Percentiles rank a stretch among this genome's conserved stretches.
Conservation (phyloP, 2,329 filamentous ascomycete species). For the Colletotrichum sp. region DNA sequence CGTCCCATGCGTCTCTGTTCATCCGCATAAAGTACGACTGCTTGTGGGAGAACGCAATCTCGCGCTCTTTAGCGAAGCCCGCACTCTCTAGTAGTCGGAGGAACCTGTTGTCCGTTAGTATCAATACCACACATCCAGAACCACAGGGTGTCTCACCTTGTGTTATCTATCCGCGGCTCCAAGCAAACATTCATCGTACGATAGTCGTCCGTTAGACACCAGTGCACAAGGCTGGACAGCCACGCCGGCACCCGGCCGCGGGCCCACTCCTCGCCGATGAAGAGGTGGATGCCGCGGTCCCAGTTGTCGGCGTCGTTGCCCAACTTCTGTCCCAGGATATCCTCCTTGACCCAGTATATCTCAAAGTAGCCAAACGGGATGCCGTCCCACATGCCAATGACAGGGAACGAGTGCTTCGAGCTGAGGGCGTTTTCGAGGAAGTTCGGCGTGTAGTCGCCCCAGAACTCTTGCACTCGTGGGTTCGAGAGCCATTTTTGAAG, state of each 20-base stretch:
- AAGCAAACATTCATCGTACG: slow-evolving; percentile 83
- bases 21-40: slow-evolving; percentile 87
- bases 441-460: slow-evolving; percentile 70
- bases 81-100: slow-evolving; percentile 69
- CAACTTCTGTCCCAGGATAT: slow-evolving; percentile 74
- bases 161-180: slow-evolving; percentile 91
- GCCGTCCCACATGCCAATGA: slow-evolving; percentile 92
- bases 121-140: fast-evolving
- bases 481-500: slow-evolving; percentile 90
- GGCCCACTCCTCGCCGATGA: slow-evolving; percentile 93
- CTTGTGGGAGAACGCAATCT: slow-evolving; percentile 90
- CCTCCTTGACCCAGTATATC: slow-evolving; percentile 98
- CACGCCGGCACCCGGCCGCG: slow-evolving; percentile 82
- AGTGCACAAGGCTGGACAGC: slow-evolving; percentile 88
- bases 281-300: slow-evolving; percentile 85
- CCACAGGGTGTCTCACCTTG: slow-evolving; percentile 63
- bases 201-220: slow-evolving; percentile 77
- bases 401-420: slow-evolving; percentile 82
- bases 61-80: slow-evolving; percentile 86
- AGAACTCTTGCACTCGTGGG: slow-evolving; percentile 82
- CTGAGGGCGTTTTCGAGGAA: slow-evolving; percentile 73
- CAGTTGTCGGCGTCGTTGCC: slow-evolving; percentile 74
- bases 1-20: slow-evolving; percentile 79
- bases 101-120: slow-evolving; percentile 30
- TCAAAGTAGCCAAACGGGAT: slow-evolving; percentile 98